phyloP scores from a whole-genome alignment of 495 filamentous ascomycete species.

The Massariosphaeria phaeospora region DNA sequence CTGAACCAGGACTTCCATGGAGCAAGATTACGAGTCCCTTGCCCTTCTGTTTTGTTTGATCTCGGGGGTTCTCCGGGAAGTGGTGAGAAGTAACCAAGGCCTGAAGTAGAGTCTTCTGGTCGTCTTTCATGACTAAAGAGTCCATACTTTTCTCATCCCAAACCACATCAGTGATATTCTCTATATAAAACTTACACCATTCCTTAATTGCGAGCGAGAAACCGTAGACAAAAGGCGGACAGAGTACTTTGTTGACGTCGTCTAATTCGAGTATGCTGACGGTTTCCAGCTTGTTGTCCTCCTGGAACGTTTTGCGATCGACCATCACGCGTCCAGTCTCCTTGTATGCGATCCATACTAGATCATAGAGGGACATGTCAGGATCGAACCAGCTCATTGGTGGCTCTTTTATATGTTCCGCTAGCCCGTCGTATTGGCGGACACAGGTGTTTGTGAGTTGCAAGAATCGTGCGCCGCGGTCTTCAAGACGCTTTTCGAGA shows the following conservation, averaged over 20 bases:
- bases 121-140: slow-evolving; percentile 12
- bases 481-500: slow-evolving; percentile 18
- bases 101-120: slow-evolving; percentile 16
- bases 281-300: slow-evolving; percentile 30
- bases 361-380: slow-evolving; percentile 27
- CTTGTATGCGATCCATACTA: slow-evolving; percentile 32
- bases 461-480: slow-evolving; percentile 25
- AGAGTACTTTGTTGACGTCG: slow-evolving; percentile 39
- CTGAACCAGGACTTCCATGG: slow-evolving; percentile 28
- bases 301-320: slow-evolving; percentile 41
- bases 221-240: slow-evolving; percentile 44
- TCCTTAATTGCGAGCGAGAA: slow-evolving; percentile 24
- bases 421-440: slow-evolving; percentile 34
- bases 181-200: slow-evolving; percentile 31
- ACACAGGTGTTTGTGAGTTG: not conserved
- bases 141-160: slow-evolving; percentile 26
- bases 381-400: slow-evolving; percentile 34
- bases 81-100: slow-evolving; percentile 21
- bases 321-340: slow-evolving; percentile 37
- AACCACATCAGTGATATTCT: slow-evolving; percentile 11
- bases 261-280: not conserved
- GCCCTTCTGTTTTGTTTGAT: slow-evolving; percentile 25
- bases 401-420: slow-evolving; percentile 31
- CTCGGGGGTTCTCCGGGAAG: slow-evolving; percentile 25
- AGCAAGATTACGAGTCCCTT: slow-evolving; percentile 31